These are phyloP conservation scores for Jimgerdemannia flammicorona DNA, from an alignment of 192 early-diverging fungal species.

Conservation along the genomic window DNA sequence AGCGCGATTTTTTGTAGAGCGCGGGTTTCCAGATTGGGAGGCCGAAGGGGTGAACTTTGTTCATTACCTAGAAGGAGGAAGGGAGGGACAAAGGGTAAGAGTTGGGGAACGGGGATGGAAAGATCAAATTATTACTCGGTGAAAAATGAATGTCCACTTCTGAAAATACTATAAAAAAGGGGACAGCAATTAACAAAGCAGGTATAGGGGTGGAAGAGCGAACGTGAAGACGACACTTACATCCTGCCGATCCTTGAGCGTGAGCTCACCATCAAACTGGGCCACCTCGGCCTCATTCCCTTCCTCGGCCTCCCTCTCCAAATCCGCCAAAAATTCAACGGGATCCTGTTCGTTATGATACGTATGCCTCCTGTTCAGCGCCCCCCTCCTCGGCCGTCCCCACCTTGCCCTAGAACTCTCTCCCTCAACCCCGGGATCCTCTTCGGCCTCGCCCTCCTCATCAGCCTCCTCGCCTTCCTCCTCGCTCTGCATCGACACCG, in stretches of 20 bases:
- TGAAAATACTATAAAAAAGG: background rate
- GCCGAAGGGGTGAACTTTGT: slow-evolving; percentile 88
- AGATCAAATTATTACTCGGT: background rate
- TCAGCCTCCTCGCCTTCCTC: background rate
- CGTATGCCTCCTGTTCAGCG: background rate
- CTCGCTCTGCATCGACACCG: background rate
- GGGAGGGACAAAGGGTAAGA: background rate
- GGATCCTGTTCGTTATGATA: background rate
- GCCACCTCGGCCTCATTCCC: slow-evolving; percentile 34
- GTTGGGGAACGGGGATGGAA: background rate
- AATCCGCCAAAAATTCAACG: slow-evolving; percentile 11
- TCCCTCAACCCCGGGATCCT: background rate
- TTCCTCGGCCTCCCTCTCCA: slow-evolving; percentile 7
- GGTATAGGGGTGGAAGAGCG: background rate
- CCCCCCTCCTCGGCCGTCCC: background rate
- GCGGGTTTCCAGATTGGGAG: slow-evolving; percentile 96
- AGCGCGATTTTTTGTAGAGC: slow-evolving; percentile 92
- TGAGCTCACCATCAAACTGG: slow-evolving; percentile 42
- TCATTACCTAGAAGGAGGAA: slow-evolving; percentile 54
- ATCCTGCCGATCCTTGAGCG: slow-evolving; percentile 54
- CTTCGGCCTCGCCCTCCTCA: background rate
- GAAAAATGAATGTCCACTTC: background rate
- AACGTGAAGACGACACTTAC: slow-evolving; percentile 19
- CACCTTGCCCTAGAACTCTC: background rate
- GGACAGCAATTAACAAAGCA: background rate